Evolutionary conservation across 116 monocot species (phyloP).

Genomic region (Trichopus zeylanicus): DNA sequence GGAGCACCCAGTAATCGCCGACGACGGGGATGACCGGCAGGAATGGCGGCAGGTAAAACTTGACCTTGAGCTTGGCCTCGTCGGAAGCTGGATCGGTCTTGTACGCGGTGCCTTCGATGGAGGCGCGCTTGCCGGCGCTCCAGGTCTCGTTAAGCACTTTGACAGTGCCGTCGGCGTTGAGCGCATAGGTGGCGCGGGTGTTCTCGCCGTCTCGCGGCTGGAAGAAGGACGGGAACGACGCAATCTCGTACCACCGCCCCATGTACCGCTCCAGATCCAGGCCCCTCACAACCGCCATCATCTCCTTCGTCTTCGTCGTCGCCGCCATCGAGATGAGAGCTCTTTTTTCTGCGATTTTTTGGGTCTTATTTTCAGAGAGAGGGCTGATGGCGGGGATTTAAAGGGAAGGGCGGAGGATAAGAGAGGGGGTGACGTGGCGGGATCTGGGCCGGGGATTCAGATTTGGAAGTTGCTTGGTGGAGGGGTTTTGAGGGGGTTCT

Average conservation of each 20-base stretch:
- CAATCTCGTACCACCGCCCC: constrained; percentile 97
- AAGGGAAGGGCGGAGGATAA: too few species aligned
- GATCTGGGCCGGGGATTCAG: too few species aligned
- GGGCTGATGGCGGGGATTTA: too few species aligned
- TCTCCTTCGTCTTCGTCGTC: constrained; percentile 9
- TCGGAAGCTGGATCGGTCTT: constrained; percentile 57
- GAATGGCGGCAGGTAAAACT: constrained; percentile 90
- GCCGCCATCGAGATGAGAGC: too few species aligned
- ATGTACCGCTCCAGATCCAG: constrained; percentile 60
- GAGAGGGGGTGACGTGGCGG: too few species aligned
- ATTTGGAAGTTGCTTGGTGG: too few species aligned
- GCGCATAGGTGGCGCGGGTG: constrained; percentile 78
- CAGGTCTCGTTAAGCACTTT: constrained; percentile 86
- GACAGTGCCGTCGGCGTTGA: constrained; percentile 52
- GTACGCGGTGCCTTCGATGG: constrained; percentile 67
- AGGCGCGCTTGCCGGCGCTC: constrained; percentile 45
- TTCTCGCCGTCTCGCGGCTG: constrained; percentile 59
- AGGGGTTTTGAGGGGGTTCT: too few species aligned
- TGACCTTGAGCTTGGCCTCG: constrained; percentile 90
- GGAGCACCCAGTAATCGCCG: constrained; percentile 86
- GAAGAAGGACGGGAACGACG: constrained; percentile 60
- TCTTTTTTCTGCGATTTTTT: background rate
- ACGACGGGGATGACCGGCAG: constrained; percentile 67
- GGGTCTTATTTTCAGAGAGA: too few species aligned
- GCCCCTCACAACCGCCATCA: constrained; percentile 45